Conservation (phyloP, 192 early-diverging fungal genomes). For the Coemansia sp. region DNA sequence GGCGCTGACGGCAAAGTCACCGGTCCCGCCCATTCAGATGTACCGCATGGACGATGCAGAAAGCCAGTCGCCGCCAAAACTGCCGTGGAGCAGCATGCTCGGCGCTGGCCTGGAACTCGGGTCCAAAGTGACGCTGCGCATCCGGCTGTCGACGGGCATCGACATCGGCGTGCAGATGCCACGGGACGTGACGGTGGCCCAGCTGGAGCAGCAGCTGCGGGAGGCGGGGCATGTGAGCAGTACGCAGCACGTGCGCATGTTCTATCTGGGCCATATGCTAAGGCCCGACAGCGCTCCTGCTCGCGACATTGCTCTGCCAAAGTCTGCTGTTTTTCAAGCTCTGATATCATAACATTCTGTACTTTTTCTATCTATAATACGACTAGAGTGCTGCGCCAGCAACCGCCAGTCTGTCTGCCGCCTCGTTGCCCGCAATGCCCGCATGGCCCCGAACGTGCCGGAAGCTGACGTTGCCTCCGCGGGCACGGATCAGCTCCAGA, state of each 20-base stretch:
- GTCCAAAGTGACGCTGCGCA: not conserved
- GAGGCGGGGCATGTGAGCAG: conserved; percentile 9
- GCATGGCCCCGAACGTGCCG: conserved; percentile 70
- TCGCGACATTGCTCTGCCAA: conserved; percentile 20
- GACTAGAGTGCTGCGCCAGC: conserved; percentile 59
- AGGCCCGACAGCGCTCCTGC: conserved; percentile 17
- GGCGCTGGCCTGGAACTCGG: not conserved
- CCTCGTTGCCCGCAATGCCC: conserved; percentile 74
- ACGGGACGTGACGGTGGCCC: conserved; percentile 26
- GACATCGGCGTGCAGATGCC: conserved; percentile 17
- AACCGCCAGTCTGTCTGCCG: conserved; percentile 75
- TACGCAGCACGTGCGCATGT: conserved; percentile 35
- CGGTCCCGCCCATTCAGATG: not conserved
- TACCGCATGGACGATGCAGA: not conserved
- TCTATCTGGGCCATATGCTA: conserved; percentile 55
- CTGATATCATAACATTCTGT: conserved; percentile 6
- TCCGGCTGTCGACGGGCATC: conserved; percentile 21
- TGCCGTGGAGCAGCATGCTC: not conserved
- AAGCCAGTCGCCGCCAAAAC: not conserved
- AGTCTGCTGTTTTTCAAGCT: conserved; percentile 21
- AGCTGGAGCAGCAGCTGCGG: conserved; percentile 24
- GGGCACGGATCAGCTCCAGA: conserved; percentile 26
- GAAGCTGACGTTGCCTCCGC: conserved; percentile 25
- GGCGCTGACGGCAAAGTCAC: not conserved
- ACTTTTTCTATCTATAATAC: not conserved